Conservation (phyloP, 208 protist genomes). For the Novymonas esmeraldas region DNA sequence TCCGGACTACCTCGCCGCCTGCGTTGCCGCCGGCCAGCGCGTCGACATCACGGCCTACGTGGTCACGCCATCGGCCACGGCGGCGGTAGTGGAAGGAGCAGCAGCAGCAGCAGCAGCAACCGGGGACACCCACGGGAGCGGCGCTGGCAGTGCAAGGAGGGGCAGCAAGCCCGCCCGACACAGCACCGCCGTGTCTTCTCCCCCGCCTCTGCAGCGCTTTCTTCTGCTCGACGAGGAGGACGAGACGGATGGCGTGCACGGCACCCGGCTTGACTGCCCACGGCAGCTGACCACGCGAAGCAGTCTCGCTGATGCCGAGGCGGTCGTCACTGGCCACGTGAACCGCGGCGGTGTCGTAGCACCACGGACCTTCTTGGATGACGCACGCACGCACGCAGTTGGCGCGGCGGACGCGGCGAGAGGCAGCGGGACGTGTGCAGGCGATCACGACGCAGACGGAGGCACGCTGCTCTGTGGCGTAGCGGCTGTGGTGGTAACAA, state of each 20-base stretch:
- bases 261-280: too few species aligned
- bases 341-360: too few species aligned
- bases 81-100: background rate
- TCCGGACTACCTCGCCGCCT: constrained; percentile 56
- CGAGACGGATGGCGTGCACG: too few species aligned
- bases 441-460: too few species aligned
- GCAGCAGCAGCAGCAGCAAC: background rate
- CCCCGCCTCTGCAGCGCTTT: background rate
- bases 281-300: too few species aligned
- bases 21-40: constrained; percentile 24
- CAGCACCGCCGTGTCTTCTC: background rate
- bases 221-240: constrained; percentile 4
- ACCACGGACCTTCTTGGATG: too few species aligned
- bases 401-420: too few species aligned
- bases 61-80: background rate
- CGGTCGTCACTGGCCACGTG: too few species aligned
- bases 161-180: background rate
- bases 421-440: too few species aligned
- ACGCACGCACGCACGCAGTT: too few species aligned
- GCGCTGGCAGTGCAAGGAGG: background rate
- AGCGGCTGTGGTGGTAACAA: background rate
- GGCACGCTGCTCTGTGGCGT: too few species aligned
- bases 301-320: too few species aligned
- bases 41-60: constrained; percentile 30
- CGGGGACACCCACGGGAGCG: background rate